These are phyloP conservation scores for Ophiostoma ips DNA, from an alignment of 2,329 filamentous ascomycete genomes.

Conservation along the genomic window DNA sequence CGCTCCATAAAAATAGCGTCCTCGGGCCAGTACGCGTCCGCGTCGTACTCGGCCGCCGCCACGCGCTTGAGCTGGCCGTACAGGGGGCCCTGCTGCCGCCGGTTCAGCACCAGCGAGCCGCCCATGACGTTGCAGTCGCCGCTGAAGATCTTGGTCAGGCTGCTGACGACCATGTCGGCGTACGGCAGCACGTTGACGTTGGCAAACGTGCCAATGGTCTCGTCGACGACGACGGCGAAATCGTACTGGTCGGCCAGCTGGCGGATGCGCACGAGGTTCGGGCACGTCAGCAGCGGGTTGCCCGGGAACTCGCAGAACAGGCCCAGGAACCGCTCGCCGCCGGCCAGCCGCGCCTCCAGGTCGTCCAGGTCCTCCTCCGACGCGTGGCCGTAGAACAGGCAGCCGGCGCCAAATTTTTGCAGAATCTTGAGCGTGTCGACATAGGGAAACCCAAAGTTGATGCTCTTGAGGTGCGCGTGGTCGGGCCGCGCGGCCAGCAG, in stretches of 20 bases:
- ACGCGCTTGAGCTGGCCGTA: slow-evolving; percentile 55
- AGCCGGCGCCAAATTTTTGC: slow-evolving; percentile 85
- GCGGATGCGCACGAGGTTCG: slow-evolving; percentile 72
- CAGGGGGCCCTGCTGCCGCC: slow-evolving; percentile 28
- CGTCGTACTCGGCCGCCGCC: slow-evolving; percentile 49
- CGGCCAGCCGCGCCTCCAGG: slow-evolving; percentile 55
- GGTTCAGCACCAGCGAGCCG: slow-evolving; percentile 55
- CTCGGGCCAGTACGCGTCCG: slow-evolving; percentile 89
- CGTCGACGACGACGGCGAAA: slow-evolving; percentile 85
- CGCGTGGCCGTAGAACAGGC: slow-evolving; percentile 73
- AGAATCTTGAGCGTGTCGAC: slow-evolving; percentile 92
- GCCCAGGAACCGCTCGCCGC: slow-evolving; percentile 63
- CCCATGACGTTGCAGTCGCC: slow-evolving; percentile 99
- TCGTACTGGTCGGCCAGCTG: slow-evolving; percentile 66
- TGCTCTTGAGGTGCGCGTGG: slow-evolving; percentile 50
- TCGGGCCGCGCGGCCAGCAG: slow-evolving; percentile 44
- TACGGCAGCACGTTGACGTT: slow-evolving; percentile 87
- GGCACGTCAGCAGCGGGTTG: slow-evolving; percentile 77
- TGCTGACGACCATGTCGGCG: slow-evolving; percentile 86
- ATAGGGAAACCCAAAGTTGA: slow-evolving; percentile 95
- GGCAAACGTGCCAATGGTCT: slow-evolving; percentile 92
- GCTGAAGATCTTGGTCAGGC: slow-evolving; percentile 91
- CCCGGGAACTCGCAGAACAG: slow-evolving; percentile 93
- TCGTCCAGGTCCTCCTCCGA: slow-evolving; percentile 69
- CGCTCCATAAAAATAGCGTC: slow-evolving; percentile 90